Base-by-base conservation (phyloP, 2,329 filamentous ascomycete species). In the Colletotrichum incanum region DNA sequence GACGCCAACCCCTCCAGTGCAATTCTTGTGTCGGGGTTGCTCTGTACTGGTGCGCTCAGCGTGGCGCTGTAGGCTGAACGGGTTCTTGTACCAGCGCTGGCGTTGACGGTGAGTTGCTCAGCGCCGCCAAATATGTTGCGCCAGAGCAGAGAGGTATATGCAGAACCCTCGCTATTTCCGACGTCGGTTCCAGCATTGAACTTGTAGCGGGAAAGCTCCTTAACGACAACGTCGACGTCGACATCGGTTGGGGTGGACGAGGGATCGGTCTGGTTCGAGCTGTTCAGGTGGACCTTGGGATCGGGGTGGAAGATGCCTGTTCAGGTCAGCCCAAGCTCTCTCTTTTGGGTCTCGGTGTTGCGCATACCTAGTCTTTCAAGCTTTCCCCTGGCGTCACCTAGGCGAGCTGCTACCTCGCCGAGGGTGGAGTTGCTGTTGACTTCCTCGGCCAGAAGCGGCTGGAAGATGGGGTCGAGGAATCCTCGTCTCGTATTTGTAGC, bases 111-210 rank as follows among this genome's bases (percentile, higher is more conserved):
- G 74, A 99, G 84, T 68, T 93, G 93, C 85, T 99, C 96, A 31
- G 95, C 96, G 49, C 96, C 96, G 63, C 96, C 96, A 80, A 99
- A 94, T 72, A 99, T 89, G 83, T 99, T 99, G 76, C 96, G 92
- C 86, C 95, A 92, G 63, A 96, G 88, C 55, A 95, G 88, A 76
- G 96, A 96, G 75, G 94, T 92, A 79, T 97, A 98, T 5, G 95
- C 96, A 9, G 95, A 97, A 45, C 96, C 96, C 82, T 99, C 96
- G 28, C 94, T 92, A 79, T 97, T 97, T 74, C 96, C 96, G 56
- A 98, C 88, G 80, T 98, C 96, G 11, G 96, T 98, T 72, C 96
- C 96, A 0, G 95, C 98, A 85, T 97, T 97, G 78, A 98, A 89
- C 71, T 95, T 91, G 78, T 98, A 90, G 49, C 93, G 92, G 41